These are phyloP conservation scores for Hemisphaericaspora lyxosophila DNA, from an alignment of 1,139 yeast species.

Conservation along the genomic window DNA sequence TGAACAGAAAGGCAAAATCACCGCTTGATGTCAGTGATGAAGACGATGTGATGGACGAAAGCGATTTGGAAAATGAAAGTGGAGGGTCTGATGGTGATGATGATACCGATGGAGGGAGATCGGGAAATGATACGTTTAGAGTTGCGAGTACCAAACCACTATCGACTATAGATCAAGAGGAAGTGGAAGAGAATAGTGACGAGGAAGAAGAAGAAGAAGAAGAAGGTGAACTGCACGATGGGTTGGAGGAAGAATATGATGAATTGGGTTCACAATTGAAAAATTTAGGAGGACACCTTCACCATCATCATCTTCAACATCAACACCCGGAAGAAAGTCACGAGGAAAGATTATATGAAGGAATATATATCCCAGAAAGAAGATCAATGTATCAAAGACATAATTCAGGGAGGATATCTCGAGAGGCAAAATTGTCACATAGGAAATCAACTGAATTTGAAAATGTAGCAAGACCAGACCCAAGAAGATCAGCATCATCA, in stretches of 20 bases:
- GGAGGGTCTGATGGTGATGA: conserved; percentile 19
- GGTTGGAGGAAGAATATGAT: conserved; percentile 3
- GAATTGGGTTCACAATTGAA: conserved; percentile 2
- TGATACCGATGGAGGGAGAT: conserved; percentile 7
- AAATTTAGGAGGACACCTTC: not conserved
- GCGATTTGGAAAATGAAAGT: conserved; percentile 17
- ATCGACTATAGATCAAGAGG: too few relatives aligned
- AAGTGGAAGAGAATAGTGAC: conserved; percentile 7
- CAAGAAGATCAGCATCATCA: not conserved
- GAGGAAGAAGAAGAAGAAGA: conserved; percentile 11
- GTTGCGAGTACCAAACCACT: too few relatives aligned
- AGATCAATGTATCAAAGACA: not conserved
- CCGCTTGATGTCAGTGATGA: conserved; percentile 8
- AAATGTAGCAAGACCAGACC: not conserved
- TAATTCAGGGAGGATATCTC: not conserved
- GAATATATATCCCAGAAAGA: conserved; percentile 1
- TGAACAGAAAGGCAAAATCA: not conserved
- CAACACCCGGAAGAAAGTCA: not conserved
- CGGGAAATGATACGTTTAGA: conserved; percentile 6
- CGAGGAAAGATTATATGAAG: conserved; percentile 1
- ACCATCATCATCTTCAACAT: not conserved
- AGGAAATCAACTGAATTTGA: not conserved
- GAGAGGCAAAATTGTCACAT: not conserved
- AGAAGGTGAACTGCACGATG: conserved; percentile 8
- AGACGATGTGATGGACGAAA: conserved; percentile 19